Evolutionary conservation across 2,329 filamentous ascomycete species (phyloP).

Genomic region (Ascochyta lentis): DNA sequence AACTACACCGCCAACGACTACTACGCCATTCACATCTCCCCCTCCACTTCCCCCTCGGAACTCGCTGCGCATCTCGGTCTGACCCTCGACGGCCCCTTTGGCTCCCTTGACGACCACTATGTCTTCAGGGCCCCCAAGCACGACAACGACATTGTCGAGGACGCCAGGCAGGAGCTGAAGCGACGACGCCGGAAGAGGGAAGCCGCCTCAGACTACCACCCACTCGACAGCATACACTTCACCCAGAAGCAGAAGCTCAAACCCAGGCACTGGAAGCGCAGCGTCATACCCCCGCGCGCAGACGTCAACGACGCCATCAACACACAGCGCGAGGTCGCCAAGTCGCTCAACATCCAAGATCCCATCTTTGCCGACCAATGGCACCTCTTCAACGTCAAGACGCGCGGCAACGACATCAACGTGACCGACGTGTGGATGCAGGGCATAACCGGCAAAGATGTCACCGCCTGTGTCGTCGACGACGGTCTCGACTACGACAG

Average conservation of each 20-base stretch:
- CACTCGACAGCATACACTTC: conserved; percentile 77
- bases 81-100: conserved; percentile 79
- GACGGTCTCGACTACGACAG: conserved; percentile 97
- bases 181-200: conserved; percentile 68
- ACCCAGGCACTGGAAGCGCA: conserved; percentile 67
- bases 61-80: conserved; percentile 78
- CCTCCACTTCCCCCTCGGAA: conserved; percentile 68
- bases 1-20: conserved; percentile 86
- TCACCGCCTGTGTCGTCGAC: conserved; percentile 92
- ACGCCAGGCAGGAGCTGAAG: conserved; percentile 60
- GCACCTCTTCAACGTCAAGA: conserved; percentile 86
- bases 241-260: conserved; percentile 78
- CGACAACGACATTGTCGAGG: conserved; percentile 61
- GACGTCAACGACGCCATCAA: conserved; percentile 57
- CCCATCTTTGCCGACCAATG: conserved; percentile 95
- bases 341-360: conserved; percentile 76
- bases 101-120: conserved; percentile 80
- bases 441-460: conserved; percentile 86
- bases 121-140: conserved; percentile 75
- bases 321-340: conserved; percentile 49
- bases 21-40: conserved; percentile 85
- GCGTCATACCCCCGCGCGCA: conserved; percentile 39
- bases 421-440: conserved; percentile 93
- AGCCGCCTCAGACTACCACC: conserved; percentile 54
- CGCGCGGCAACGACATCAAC: conserved; percentile 90